A percentile compares a stretch with the other conserved stretches of the same genome.
Evolutionary conservation across 225 moss, liverwort and hornwort species (phyloP).

Genomic region (Bryoerythrophyllum caledonicum): DNA sequence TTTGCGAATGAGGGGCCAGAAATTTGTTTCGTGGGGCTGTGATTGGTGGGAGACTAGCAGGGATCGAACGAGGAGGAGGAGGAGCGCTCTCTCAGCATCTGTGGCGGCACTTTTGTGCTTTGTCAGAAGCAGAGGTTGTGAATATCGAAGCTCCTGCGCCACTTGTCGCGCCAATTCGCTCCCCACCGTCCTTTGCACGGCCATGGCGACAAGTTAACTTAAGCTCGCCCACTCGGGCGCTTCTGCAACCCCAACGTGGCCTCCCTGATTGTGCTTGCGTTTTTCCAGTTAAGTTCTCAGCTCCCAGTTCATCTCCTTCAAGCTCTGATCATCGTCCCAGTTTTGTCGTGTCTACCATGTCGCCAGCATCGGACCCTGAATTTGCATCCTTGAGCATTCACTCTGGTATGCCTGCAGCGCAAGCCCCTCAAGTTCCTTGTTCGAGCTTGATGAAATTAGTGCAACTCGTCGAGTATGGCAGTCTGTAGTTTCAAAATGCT

Average conservation of each 20-base stretch:
- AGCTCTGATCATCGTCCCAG: neutral
- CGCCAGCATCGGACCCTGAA: neutral
- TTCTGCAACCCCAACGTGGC: slow-evolving; percentile 1
- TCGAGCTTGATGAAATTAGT: no score
- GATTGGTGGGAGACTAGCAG: neutral
- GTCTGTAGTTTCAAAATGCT: no score
- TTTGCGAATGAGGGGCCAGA: neutral
- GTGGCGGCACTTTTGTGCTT: slow-evolving; percentile 6
- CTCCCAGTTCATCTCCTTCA: no score
- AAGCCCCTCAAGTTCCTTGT: no score
- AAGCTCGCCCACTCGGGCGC: neutral
- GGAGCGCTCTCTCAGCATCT: no score
- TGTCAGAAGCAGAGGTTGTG: neutral
- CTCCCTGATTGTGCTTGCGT: neutral
- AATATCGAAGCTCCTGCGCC: neutral
- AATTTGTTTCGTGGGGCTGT: neutral
- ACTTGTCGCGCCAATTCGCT: slow-evolving; percentile 18
- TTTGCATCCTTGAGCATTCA: neutral
- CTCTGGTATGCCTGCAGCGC: slow-evolving; percentile 12
- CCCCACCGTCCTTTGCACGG: slow-evolving; percentile 12
- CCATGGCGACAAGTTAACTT: slow-evolving; percentile 12
- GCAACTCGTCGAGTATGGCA: no score
- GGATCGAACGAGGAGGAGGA: no score
- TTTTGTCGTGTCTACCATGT: neutral
- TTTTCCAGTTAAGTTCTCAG: no score